Conservation (phyloP, 2,329 filamentous ascomycete genomes). For the Neofusicoccum sp. region DNA sequence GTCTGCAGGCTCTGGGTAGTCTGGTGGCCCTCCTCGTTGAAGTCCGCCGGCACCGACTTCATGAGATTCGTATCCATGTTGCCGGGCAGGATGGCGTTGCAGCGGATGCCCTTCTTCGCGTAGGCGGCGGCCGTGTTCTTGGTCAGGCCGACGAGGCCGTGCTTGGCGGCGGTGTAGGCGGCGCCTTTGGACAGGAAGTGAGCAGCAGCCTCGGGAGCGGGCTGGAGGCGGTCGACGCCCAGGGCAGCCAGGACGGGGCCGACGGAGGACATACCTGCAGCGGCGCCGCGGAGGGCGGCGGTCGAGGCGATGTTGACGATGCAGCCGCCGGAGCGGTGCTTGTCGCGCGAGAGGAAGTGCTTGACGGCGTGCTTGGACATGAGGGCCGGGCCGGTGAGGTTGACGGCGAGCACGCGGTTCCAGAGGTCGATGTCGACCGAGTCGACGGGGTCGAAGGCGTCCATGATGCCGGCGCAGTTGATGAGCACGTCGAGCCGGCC, state of each 20-base stretch:
- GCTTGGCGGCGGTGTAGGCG: slow-evolving; percentile 48
- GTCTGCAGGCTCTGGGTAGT: slow-evolving; percentile 20
- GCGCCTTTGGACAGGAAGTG: slow-evolving; percentile 30
- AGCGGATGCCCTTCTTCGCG: slow-evolving; percentile 45
- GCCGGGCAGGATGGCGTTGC: slow-evolving; percentile 47
- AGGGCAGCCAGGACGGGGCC: not conserved
- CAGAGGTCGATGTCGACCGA: slow-evolving; percentile 47
- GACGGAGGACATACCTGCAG: slow-evolving; percentile 8
- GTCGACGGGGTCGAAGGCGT: slow-evolving; percentile 55
- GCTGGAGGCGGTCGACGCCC: slow-evolving; percentile 18
- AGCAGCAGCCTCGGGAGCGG: slow-evolving; percentile 17
- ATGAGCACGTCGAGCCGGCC: slow-evolving; percentile 57
- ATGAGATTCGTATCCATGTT: slow-evolving; percentile 46
- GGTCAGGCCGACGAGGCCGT: slow-evolving; percentile 46
- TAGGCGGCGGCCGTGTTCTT: slow-evolving; percentile 50
- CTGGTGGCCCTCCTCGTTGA: slow-evolving; percentile 29
- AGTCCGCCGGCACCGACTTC: slow-evolving; percentile 39
- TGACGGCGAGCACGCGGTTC: slow-evolving; percentile 56
- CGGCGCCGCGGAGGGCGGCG: slow-evolving; percentile 1
- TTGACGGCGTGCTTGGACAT: slow-evolving; percentile 53
- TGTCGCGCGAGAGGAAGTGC: slow-evolving; percentile 44
- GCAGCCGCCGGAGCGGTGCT: slow-evolving; percentile 35
- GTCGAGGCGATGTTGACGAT: slow-evolving; percentile 51
- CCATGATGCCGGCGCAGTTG: slow-evolving; percentile 60
- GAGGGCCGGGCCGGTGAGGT: slow-evolving; percentile 56